Evolutionary conservation across 306 rosid genomes (phyloP).

Genomic region (Casuarina equisetifolia): DNA sequence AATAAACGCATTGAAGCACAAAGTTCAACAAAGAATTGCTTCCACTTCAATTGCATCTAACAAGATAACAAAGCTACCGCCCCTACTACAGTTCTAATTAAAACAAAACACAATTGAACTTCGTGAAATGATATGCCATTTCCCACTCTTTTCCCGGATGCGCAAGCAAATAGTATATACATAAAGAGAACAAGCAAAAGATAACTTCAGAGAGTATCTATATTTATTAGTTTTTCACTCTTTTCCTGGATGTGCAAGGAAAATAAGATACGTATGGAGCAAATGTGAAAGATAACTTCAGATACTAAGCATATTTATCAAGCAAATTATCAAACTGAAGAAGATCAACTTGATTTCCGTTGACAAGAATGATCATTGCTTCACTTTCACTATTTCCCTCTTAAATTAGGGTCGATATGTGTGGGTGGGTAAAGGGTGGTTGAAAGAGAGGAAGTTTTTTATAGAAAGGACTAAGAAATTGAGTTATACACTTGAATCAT

Average conservation of each 20-base stretch:
- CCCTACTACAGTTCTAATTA: background rate
- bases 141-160: background rate
- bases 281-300: background rate
- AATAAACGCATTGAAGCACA: background rate
- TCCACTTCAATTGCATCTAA: background rate
- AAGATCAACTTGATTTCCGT: background rate
- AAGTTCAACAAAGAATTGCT: background rate
- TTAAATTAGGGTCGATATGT: too few species aligned
- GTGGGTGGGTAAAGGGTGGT: too few species aligned
- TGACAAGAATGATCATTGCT: background rate
- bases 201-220: background rate
- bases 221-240: background rate
- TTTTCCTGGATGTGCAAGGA: background rate
- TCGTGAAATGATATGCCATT: background rate
- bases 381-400: too few species aligned
- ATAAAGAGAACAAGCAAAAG: background rate
- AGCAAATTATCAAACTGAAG: background rate
- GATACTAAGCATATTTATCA: background rate
- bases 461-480: too few species aligned
- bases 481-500: too few species aligned
- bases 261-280: background rate
- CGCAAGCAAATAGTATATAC: background rate
- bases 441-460: too few species aligned
- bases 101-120: background rate
- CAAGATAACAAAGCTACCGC: background rate